Evolutionary conservation across 495 filamentous ascomycete species (phyloP).

Genomic region (Podospora pseudoanserina): DNA sequence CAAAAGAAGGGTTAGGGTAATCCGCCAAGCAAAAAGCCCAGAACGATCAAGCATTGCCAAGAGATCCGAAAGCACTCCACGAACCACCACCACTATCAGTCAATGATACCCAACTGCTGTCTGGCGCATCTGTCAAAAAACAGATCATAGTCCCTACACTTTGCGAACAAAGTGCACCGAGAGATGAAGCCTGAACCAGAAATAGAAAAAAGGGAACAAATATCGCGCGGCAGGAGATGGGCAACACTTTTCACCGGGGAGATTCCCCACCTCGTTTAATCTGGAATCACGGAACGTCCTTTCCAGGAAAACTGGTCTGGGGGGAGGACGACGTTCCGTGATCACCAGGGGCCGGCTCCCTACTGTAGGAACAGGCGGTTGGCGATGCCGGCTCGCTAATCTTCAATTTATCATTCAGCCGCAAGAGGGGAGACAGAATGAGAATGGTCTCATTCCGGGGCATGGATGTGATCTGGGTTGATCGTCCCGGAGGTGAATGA

Average conservation of each 20-base stretch:
- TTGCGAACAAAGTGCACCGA: neutral
- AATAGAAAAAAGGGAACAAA: neutral
- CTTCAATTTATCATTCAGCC: neutral
- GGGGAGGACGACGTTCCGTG: neutral
- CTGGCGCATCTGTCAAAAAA: neutral
- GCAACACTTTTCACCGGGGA: neutral
- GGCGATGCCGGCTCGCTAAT: slow-evolving; percentile 1
- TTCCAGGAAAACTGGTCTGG: neutral
- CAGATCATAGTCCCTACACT: neutral
- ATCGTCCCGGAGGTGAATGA: neutral
- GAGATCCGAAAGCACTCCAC: neutral
- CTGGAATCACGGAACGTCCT: slow-evolving; percentile 4
- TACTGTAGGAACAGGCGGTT: neutral
- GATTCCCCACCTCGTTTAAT: slow-evolving; percentile 2
- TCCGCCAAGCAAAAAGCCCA: neutral
- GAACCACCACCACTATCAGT: neutral
- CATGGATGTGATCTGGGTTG: neutral
- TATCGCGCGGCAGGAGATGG: neutral
- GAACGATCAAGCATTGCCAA: neutral
- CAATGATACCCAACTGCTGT: neutral
- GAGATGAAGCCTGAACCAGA: neutral
- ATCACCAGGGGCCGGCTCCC: neutral
- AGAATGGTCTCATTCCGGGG: neutral
- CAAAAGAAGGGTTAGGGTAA: neutral
- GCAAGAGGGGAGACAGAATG: neutral